Evolutionary conservation across 2,329 filamentous ascomycete species (phyloP).

Genomic region (Seiridium cupressi): DNA sequence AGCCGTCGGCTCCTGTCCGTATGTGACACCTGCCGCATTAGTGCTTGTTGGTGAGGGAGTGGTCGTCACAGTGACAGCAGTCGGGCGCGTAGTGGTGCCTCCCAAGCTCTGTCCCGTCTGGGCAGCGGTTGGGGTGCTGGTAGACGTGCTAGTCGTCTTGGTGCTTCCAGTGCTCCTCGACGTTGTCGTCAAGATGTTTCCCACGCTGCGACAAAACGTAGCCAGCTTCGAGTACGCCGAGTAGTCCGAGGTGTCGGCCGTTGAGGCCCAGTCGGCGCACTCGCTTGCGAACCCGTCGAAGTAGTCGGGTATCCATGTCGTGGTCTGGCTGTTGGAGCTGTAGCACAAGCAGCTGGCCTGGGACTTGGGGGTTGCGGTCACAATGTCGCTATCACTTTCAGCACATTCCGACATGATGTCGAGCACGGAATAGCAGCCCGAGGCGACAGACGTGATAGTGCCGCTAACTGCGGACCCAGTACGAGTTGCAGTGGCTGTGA

Average conservation of each 20-base stretch:
- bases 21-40: background rate
- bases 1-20: background rate
- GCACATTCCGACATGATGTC: constrained; percentile 4
- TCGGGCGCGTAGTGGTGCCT: background rate
- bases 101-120: background rate
- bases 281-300: constrained; percentile 6
- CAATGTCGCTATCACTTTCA: constrained; percentile 1
- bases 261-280: constrained; percentile 10
- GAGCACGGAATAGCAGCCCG: constrained; percentile 4
- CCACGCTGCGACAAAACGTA: constrained; percentile 1
- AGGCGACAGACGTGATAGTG: background rate
- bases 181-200: constrained; percentile 4
- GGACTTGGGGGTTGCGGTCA: background rate
- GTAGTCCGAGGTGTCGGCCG: background rate
- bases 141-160: background rate
- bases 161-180: background rate
- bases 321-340: background rate
- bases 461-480: background rate
- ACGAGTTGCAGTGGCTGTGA: background rate
- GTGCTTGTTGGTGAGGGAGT: background rate
- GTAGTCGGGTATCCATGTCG: constrained; percentile 6
- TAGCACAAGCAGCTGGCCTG: constrained; percentile 12
- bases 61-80: constrained; percentile 9
- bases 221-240: background rate
- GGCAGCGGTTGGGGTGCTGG: background rate